Evolutionary conservation across 441 rosid genomes (phyloP), one percentile per base, ranked within the genome.

Genomic region (Erodium chrysanthum): DNA sequence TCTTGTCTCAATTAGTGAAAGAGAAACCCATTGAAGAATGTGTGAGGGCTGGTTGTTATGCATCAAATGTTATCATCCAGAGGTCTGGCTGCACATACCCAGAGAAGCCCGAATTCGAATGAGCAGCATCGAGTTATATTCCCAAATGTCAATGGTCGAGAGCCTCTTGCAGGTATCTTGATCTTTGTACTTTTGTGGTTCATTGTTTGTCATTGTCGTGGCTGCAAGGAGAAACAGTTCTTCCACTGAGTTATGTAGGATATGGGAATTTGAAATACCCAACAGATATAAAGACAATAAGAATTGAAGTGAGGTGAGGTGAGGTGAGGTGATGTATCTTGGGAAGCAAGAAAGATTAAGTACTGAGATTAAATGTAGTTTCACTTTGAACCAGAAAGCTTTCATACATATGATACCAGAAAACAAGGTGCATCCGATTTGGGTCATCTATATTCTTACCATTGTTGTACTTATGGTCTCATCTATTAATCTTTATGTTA

Each of bases 21-120:
- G 87, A 81, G 79, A 94, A 91, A 73, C 80, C 85, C 1, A 76
- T 89, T 10, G 94, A 81, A 33, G 94, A 80, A 15, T 91, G 96
- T 2, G 90, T 94, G 62, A 91, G 73, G 72, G 96, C 90, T 4
- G 98, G 93, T 11, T 83, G 85, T 73, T 91, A 94, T 29, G 97
- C 94, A 0, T 74, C 97, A 9, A 88, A 88, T 66, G 95, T 88
- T 5, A 81, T 92, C 58, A 92, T 92, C 79, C 98, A 89, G 64
- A 87, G 97, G 78, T 82, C 96, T 44, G 96, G 98, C 37, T 94
- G 98, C 96, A 86, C 96, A 46, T 88, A 84, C 58, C 93, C 93
- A 0, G 83, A 74, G 61, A 85, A 83, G 84, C 90, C 90, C 1
- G 76, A 84, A 20, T 85, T 84, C 71, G 21, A 50, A 50, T 50